phyloP scores from a whole-genome alignment of 2,329 filamentous ascomycete genomes.

The Leptographium radiaticola region DNA sequence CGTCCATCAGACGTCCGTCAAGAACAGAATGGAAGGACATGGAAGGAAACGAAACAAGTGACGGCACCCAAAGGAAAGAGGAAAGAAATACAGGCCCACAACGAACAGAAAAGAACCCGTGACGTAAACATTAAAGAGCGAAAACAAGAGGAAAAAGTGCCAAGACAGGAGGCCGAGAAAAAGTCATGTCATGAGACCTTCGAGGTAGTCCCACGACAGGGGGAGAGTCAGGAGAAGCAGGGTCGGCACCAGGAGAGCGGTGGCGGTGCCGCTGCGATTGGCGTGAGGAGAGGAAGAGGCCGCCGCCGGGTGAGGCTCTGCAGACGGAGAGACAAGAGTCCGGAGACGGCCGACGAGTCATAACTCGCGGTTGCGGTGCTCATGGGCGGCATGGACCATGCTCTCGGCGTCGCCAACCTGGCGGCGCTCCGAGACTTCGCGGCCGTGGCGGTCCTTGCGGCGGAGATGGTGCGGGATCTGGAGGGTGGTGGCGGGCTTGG shows the following conservation, averaged over 20 bases:
- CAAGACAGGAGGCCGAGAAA: neutral
- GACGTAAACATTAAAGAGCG: neutral
- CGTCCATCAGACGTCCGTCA: neutral
- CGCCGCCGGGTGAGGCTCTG: neutral
- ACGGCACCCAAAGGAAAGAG: no score
- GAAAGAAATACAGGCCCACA: no score
- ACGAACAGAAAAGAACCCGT: neutral
- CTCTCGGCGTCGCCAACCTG: constrained; percentile 83
- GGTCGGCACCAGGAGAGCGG: constrained; percentile 1
- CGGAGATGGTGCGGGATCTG: constrained; percentile 51
- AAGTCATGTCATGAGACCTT: neutral
- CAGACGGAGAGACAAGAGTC: neutral
- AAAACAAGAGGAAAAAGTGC: neutral
- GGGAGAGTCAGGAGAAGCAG: constrained; percentile 5
- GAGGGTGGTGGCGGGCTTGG: constrained; percentile 20
- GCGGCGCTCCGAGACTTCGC: constrained; percentile 72
- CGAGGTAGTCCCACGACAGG: constrained; percentile 7
- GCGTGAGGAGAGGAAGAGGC: no score
- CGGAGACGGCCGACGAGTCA: constrained; percentile 9
- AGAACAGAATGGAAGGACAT: no score
- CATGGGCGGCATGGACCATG: constrained; percentile 43
- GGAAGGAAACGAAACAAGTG: no score
- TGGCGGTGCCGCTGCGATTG: neutral
- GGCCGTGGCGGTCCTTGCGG: constrained; percentile 35
- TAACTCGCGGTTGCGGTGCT: constrained; percentile 22